Evolutionary conservation across 2,329 filamentous ascomycete genomes (phyloP), one percentile per base, ranked within the genome.

Genomic region (Botrytis elliptica): DNA sequence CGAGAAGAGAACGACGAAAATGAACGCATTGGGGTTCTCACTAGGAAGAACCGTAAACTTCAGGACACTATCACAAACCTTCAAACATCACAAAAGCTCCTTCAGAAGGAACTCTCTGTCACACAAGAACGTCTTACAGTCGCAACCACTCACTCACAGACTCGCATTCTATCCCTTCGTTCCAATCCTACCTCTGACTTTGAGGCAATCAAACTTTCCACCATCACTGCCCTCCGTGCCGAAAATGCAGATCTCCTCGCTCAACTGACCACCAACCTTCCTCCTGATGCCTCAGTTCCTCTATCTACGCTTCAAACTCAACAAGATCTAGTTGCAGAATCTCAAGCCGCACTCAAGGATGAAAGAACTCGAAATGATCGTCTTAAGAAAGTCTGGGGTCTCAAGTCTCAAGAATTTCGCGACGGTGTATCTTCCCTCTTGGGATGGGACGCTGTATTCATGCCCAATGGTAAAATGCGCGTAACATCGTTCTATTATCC

Each of bases 381-480:
- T 2, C 89, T 98, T 20, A 97, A 97, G 79, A 93, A 98, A 80
- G 96, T 98, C 73, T 99, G 94, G 92, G 89, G 89, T 0, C 89
- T 92, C 77, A 99, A 98, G 82, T 94, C 93, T 1, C 90, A 92
- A 79, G 96, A 99, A 84, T 98, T 99, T 84, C 93, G 97, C 68
- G 94, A 98, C 83, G 94, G 95, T 46, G 95, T 99, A 74, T 95
- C 95, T 76, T 94, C 91, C 33, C 92, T 97, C 0, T 87, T 99
- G 0, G 96, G 96, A 0, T 99, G 95, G 92, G 95, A 95, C 71
- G 90, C 98, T 20, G 94, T 96, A 46, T 98, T 99, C 82, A 92
- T 98, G 81, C 94, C 95, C n/a, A 97, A 97, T 82, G 96, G 96
- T 60, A 95, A 97, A 79, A 97, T 98, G 83, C 91, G 94, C 46